These are phyloP conservation scores for Solanum chacoense DNA, from an alignment of 305 asterid genomes.

Conservation along the genomic window DNA sequence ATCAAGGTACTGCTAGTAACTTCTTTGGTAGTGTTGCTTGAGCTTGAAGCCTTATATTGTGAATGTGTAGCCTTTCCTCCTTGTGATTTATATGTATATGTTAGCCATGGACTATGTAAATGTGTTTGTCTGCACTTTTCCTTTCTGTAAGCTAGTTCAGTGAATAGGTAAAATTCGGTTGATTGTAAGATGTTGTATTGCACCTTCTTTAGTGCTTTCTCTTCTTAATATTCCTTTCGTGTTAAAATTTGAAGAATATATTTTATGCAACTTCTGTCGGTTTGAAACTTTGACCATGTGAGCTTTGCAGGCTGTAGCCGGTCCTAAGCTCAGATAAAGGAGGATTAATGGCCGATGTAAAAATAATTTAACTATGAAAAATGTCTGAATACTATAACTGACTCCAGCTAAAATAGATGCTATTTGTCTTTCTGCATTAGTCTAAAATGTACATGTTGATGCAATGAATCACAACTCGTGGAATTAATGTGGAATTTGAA, in stretches of 20 bases:
- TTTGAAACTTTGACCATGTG: not conserved
- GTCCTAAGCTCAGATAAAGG: not conserved
- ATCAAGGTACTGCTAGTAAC: not conserved
- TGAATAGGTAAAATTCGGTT: not conserved
- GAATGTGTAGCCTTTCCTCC: not conserved
- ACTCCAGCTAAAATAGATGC: not conserved
- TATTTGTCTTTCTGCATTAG: not conserved
- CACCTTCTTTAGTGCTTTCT: not conserved
- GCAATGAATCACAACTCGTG: not conserved
- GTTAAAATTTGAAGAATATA: not conserved
- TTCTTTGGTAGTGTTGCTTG: not conserved
- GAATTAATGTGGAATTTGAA: not conserved
- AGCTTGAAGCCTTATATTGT: not conserved
- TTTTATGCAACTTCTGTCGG: not conserved
- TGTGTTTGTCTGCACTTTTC: not conserved
- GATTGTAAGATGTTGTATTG: not conserved
- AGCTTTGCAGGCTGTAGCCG: not conserved
- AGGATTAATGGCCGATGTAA: not conserved
- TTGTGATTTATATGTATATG: not conserved
- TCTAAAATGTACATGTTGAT: not conserved
- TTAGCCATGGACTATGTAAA: not conserved
- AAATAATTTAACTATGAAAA: not conserved
- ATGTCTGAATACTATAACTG: not conserved
- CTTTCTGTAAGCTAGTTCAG: not conserved
- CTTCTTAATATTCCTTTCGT: not conserved